Conservation (phyloP, 2,329 filamentous ascomycete species). For the Fusarium hostae region DNA sequence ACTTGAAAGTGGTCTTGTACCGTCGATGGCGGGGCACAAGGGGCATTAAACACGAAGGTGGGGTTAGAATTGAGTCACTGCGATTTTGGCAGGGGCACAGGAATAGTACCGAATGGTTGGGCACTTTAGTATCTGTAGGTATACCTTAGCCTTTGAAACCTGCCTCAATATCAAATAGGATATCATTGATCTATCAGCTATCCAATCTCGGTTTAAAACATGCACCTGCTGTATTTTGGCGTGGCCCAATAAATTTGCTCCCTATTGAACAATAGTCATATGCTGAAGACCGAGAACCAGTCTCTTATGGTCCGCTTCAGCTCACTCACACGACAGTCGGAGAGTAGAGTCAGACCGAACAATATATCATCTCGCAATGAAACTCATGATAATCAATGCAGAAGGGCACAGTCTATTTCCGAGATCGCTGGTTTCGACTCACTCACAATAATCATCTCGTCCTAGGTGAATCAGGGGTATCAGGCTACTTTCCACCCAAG, state of each 20-base stretch:
- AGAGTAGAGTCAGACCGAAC: neutral
- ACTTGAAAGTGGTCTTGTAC: conserved; percentile 32
- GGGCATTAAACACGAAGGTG: conserved; percentile 49
- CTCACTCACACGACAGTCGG: neutral
- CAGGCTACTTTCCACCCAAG: conserved; percentile 34
- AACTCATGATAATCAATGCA: neutral
- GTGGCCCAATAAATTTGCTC: neutral
- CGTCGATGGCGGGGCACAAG: conserved; percentile 45
- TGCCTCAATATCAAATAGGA: conserved; percentile 1
- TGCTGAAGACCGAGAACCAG: neutral
- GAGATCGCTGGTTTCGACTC: conserved; percentile 9
- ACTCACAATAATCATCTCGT: neutral
- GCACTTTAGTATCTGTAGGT: neutral
- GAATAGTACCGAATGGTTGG: neutral
- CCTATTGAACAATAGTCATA: neutral
- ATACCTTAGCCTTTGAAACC: neutral
- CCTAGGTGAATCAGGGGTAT: conserved; percentile 38
- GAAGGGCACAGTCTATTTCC: neutral
- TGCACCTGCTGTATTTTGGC: neutral
- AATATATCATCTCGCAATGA: neutral
- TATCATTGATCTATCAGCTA: neutral
- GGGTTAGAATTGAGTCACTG: conserved; percentile 50
- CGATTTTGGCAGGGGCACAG: conserved; percentile 17
- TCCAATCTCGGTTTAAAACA: neutral
- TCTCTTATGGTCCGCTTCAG: neutral